These are phyloP conservation scores for Phytophthora lateralis DNA, from an alignment of 352 stramenopile species.

Conservation along the genomic window DNA sequence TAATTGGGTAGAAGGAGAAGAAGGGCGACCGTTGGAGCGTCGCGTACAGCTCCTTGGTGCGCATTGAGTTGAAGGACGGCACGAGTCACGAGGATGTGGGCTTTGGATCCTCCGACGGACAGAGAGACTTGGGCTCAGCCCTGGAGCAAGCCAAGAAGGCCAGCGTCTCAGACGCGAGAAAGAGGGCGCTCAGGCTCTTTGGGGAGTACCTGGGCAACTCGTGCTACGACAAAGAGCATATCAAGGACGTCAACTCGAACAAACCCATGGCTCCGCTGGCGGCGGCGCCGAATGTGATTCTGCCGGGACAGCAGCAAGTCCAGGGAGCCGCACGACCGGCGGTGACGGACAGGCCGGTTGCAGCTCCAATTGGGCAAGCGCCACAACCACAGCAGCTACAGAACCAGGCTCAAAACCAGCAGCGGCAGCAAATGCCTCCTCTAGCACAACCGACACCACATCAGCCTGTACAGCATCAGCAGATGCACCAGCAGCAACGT, in stretches of 20 bases:
- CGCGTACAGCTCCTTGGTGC: constrained; percentile 77
- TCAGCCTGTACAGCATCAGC: constrained; percentile 10
- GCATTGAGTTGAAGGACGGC: constrained; percentile 87
- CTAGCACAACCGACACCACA: constrained; percentile 3
- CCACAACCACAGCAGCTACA: constrained; percentile 7
- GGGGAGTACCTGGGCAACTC: constrained; percentile 88
- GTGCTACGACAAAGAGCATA: constrained; percentile 88
- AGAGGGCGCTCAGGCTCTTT: constrained; percentile 81
- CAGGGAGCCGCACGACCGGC: neutral
- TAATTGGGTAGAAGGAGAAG: constrained; percentile 57
- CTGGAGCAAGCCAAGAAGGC: constrained; percentile 89
- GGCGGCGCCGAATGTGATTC: constrained; percentile 25
- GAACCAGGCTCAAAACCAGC: constrained; percentile 8
- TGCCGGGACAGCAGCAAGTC: constrained; percentile 17
- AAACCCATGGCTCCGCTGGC: constrained; percentile 27
- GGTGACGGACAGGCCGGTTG: constrained; percentile 7
- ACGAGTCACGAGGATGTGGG: constrained; percentile 85
- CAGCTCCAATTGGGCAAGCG: constrained; percentile 1
- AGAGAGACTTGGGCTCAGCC: constrained; percentile 72
- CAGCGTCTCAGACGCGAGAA: constrained; percentile 85
- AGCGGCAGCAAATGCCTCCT: constrained; percentile 6
- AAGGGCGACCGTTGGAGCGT: constrained; percentile 77
- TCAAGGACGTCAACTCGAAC: constrained; percentile 78
- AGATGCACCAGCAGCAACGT: constrained; percentile 12
- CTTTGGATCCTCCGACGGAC: constrained; percentile 79